Base-by-base conservation (phyloP, 352 stramenopile genomes). In the Globisporangium parvum region DNA sequence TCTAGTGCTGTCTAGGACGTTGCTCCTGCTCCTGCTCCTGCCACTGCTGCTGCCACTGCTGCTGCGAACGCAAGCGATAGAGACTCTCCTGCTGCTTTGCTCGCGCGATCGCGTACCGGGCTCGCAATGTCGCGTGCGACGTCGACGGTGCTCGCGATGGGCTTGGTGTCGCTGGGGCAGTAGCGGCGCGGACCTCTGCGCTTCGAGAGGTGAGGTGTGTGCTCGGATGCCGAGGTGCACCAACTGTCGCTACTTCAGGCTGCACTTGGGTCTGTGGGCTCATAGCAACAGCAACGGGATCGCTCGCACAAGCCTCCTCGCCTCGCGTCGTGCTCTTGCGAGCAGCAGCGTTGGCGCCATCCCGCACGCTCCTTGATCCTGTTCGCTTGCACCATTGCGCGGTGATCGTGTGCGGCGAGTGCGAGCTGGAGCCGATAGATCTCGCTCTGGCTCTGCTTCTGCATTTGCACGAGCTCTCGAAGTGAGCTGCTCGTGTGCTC, bases 61-160 rank as follows among this genome's bases (percentile, higher is more conserved):
- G 39, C 31, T 47, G 57, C 28, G 61, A 35, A 23, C 55, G 47
- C 14, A 61, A 14, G 23, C 41, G 47, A 1, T 33, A 45, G 47
- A 61, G 49, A 20, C 26, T 51, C 46, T 48, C 47, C 21, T 63
- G 55, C 53, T 71, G 66, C 21, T 55, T 59, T 26, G 53, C 57
- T 14, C 63, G 39, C n/a, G 53, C 58, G 11, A 66, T 26, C 0
- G 57, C 46, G 33, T 53, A 66, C 12, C 58, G 55, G 40, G 53
- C 40, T 41, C 55, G 51, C 18, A 76, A 47, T 37, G 57, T 47
- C 20, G 63, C 31, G n/a, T 59, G 64, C 0, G 17, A 51, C 39
- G 42, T 21, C n/a, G 46, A 33, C 2, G 26, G 3, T 14, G 24
- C 11, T 51, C 48, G 31, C 8, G 26, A 31, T 31, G 12, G n/a